Evolutionary conservation across 1,284 basidiomycete genomes (phyloP).

Genomic region (Apiotrichum gamsii): DNA sequence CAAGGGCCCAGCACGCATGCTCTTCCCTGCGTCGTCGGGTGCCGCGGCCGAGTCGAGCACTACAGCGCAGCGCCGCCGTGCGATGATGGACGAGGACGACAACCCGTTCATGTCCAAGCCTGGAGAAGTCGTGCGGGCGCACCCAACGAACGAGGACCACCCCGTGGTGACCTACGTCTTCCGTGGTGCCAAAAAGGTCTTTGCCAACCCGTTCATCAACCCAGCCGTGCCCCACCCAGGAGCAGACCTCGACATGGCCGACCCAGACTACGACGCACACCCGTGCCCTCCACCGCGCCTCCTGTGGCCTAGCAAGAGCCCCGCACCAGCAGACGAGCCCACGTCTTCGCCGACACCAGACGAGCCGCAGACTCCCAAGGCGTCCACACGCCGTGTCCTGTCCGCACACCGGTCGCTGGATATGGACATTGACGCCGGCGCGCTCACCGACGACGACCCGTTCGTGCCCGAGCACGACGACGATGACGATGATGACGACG

Average conservation of each 20-base stretch:
- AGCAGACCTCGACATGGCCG: slow-evolving; percentile 25
- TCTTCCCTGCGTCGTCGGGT: not conserved
- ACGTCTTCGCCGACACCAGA: too few relatives aligned
- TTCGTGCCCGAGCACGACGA: slow-evolving; percentile 2
- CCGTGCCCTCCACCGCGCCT: slow-evolving; percentile 38
- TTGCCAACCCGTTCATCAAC: slow-evolving; percentile 38
- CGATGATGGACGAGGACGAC: slow-evolving; percentile 28
- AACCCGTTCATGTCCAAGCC: slow-evolving; percentile 40
- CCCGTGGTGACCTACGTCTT: slow-evolving; percentile 43
- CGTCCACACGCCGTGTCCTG: not conserved
- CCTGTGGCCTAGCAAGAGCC: slow-evolving; percentile 26
- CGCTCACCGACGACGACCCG: slow-evolving; percentile 4
- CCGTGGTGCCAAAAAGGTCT: slow-evolving; percentile 40
- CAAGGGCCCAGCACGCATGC: slow-evolving; percentile 1
- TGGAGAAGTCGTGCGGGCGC: slow-evolving; percentile 20
- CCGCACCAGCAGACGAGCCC: not conserved
- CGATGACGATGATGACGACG: slow-evolving; percentile 5
- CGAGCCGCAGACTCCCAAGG: slow-evolving; percentile 1
- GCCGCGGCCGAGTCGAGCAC: not conserved
- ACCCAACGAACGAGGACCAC: slow-evolving; percentile 16
- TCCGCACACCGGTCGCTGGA: too few relatives aligned
- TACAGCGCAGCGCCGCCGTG: not conserved
- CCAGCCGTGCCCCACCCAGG: slow-evolving; percentile 21
- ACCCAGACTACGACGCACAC: slow-evolving; percentile 38
- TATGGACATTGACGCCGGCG: too few relatives aligned